phyloP scores from a whole-genome alignment of 2,329 filamentous ascomycete genomes.

The Chaetomium sp. region DNA sequence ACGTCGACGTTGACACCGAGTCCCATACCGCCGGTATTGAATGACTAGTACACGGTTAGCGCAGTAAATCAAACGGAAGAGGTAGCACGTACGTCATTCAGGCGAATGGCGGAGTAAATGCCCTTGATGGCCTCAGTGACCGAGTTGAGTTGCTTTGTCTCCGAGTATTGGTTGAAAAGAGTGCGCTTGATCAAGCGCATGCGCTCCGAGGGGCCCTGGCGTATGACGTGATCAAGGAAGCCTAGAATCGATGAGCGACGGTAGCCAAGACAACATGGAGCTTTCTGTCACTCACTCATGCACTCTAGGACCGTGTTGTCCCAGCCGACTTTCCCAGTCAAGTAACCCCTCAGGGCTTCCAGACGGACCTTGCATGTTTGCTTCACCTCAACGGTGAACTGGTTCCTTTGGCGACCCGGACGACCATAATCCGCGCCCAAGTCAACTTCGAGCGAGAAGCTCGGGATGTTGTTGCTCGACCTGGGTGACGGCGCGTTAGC shows the following conservation, averaged over 20 bases:
- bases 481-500: slow-evolving; percentile 28
- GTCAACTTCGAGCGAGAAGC: slow-evolving; percentile 64
- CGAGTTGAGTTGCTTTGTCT: slow-evolving; percentile 58
- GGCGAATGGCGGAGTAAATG: slow-evolving; percentile 81
- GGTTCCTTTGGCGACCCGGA: slow-evolving; percentile 45
- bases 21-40: slow-evolving; percentile 53
- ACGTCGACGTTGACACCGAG: slow-evolving; percentile 88
- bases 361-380: slow-evolving; percentile 71
- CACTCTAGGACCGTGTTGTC: slow-evolving; percentile 72
- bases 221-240: slow-evolving; percentile 87
- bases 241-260: slow-evolving; percentile 44
- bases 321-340: slow-evolving; percentile 61
- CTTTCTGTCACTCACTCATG: slow-evolving; percentile 58
- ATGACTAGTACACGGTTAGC: slow-evolving; percentile 40
- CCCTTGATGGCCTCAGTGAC: slow-evolving; percentile 76
- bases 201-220: slow-evolving; percentile 70
- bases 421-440: slow-evolving; percentile 65
- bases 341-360: slow-evolving; percentile 64
- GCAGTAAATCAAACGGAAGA: slow-evolving; percentile 33
- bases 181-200: slow-evolving; percentile 76
- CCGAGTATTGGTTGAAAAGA: slow-evolving; percentile 67
- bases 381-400: slow-evolving; percentile 63
- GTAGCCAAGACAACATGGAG: neutral
- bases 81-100: slow-evolving; percentile 58
- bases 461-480: slow-evolving; percentile 46